A percentile compares a stretch with the other conserved stretches of the same genome.
These are phyloP conservation scores for Calonectria pauciramosa DNA, from an alignment of 2,329 filamentous ascomycete species.

Conservation along the genomic window DNA sequence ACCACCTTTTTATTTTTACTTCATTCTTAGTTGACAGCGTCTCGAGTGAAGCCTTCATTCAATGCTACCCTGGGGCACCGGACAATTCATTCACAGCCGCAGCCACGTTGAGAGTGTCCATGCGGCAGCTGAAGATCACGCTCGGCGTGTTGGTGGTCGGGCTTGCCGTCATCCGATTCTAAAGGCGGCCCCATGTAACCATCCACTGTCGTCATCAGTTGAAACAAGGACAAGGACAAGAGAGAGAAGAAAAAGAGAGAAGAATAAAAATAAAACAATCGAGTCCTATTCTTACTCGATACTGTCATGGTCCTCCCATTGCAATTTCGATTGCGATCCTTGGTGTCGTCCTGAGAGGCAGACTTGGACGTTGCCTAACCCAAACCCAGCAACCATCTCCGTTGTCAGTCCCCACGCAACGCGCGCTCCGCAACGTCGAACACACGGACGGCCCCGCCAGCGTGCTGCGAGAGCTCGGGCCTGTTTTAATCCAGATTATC, in stretches of 20 bases:
- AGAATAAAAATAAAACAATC: neutral
- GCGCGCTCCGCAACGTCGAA: neutral
- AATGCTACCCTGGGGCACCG: neutral
- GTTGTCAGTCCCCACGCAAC: constrained; percentile 1
- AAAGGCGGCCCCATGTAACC: constrained; percentile 1
- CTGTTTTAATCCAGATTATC: constrained; percentile 11
- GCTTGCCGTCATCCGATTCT: neutral
- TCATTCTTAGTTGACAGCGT: neutral
- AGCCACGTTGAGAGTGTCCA: neutral
- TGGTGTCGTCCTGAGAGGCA: neutral
- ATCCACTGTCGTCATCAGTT: neutral
- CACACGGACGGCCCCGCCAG: neutral
- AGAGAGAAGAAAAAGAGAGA: neutral
- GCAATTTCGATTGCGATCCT: neutral
- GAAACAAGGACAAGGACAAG: neutral
- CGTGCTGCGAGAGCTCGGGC: neutral
- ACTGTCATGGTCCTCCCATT: neutral
- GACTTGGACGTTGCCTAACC: constrained; percentile 5
- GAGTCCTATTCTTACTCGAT: neutral
- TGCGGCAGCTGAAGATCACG: constrained; percentile 2
- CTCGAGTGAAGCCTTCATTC: neutral
- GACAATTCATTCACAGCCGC: neutral
- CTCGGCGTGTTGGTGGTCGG: neutral
- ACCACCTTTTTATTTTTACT: neutral
- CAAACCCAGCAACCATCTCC: constrained; percentile 5